Percentiles rank a stretch among this genome's conserved stretches.
Evolutionary conservation across 306 rosid species (phyloP).

Genomic region (Nissolia schottii): DNA sequence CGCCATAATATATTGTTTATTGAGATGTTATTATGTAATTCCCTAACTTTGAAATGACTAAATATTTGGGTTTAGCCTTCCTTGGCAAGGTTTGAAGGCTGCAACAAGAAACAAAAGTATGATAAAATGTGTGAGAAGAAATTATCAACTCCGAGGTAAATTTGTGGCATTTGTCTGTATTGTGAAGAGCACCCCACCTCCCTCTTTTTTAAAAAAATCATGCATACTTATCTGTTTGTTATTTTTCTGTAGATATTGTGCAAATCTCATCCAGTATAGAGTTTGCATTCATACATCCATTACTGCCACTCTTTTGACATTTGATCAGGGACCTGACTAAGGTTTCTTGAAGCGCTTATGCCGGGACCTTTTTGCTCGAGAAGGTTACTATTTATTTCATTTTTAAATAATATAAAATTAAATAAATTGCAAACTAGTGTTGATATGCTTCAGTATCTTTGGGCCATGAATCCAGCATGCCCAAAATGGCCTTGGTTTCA

Average conservation of each 20-base stretch:
- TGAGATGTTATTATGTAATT: neutral
- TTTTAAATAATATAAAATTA: neutral
- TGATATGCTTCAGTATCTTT: neutral
- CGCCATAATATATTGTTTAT: neutral
- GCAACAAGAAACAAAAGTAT: constrained; percentile 97
- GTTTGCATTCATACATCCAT: constrained; percentile 92
- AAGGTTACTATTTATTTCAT: constrained; percentile 47
- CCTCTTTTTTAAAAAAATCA: too few species aligned
- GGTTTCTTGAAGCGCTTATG: constrained; percentile 92
- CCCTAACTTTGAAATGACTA: neutral
- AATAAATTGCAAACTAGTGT: neutral
- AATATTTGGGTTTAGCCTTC: constrained; percentile 62
- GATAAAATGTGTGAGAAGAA: constrained; percentile 95
- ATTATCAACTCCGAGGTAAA: constrained; percentile 95
- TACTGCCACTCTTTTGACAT: constrained; percentile 92
- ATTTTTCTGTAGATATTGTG: constrained; percentile 62
- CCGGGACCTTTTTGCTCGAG: constrained; percentile 78
- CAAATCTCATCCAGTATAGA: constrained; percentile 87
- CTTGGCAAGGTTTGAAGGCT: constrained; percentile 99
- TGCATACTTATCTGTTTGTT: too few species aligned
- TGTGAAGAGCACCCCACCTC: too few species aligned
- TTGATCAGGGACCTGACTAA: constrained; percentile 96
- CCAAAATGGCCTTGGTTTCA: neutral
- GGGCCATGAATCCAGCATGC: neutral
- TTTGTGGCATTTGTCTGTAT: constrained; percentile 5